A percentile compares a stretch with the other conserved stretches of the same genome.
Evolutionary conservation across 148 eudicot species (phyloP).

Genomic region (Selenicereus undatus): DNA sequence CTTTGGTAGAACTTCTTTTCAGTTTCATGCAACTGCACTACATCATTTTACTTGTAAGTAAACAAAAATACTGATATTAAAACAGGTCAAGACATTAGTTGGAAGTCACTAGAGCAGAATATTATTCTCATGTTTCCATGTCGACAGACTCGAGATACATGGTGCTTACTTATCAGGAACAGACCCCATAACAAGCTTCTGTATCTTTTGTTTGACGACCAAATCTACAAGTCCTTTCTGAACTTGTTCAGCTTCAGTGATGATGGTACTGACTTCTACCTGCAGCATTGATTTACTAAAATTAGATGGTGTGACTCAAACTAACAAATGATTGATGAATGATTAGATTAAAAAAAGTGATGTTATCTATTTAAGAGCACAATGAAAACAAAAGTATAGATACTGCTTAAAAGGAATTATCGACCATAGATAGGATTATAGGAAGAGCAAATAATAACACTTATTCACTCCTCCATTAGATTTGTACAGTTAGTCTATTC

Average conservation of each 20-base stretch:
- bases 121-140: slow-evolving; percentile 1
- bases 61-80: neutral
- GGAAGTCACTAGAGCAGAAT: neutral
- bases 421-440: neutral
- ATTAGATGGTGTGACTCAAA: neutral
- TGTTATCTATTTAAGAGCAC: neutral
- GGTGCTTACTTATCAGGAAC: slow-evolving; percentile 45
- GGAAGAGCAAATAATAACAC: neutral
- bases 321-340: neutral
- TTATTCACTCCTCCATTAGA: no score
- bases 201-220: slow-evolving; percentile 39
- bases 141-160: neutral
- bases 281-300: slow-evolving; percentile 26
- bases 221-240: slow-evolving; percentile 57
- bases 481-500: neutral
- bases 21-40: slow-evolving; percentile 50
- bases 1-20: slow-evolving; percentile 49
- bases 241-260: slow-evolving; percentile 56
- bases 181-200: slow-evolving; percentile 69
- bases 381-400: neutral
- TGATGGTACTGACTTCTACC: slow-evolving; percentile 51
- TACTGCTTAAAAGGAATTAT: neutral
- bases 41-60: slow-evolving; percentile 13
- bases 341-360: neutral
- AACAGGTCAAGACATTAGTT: neutral